Conservation (phyloP, 441 rosid species). For the Erodium moschatum region DNA sequence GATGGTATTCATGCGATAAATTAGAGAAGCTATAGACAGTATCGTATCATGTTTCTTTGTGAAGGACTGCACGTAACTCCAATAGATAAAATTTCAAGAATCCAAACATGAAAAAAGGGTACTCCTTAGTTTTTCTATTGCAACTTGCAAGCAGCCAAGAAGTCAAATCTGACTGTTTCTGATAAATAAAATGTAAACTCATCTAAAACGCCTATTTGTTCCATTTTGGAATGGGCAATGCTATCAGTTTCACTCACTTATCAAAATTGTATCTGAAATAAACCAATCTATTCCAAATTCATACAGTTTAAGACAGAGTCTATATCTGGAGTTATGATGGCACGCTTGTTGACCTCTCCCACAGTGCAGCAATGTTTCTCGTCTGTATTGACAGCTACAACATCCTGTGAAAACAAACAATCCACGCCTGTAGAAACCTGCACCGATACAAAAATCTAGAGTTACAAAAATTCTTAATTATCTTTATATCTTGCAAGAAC, state of each 20-base stretch:
- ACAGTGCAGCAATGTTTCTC: constrained; percentile 47
- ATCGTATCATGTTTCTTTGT: background rate
- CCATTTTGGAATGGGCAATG: background rate
- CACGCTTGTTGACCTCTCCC: constrained; percentile 64
- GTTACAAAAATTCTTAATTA: no score
- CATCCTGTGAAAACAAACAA: constrained; percentile 61
- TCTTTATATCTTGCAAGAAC: no score
- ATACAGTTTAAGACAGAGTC: constrained; percentile 41
- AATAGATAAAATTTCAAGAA: background rate
- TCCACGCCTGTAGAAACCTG: constrained; percentile 63
- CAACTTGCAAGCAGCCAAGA: background rate
- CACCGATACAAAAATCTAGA: constrained; percentile 6
- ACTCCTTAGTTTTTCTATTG: background rate
- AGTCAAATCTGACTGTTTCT: background rate
- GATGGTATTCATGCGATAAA: background rate
- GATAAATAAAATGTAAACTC: background rate
- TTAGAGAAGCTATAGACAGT: background rate
- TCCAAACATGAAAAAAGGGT: background rate
- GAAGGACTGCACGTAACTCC: background rate
- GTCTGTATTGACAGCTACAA: constrained; percentile 38
- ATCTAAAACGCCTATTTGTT: background rate
- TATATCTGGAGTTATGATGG: constrained; percentile 52
- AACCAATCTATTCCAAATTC: constrained; percentile 22
- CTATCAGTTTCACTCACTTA: constrained; percentile 10
- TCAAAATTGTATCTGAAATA: background rate